Evolutionary conservation across 108 stramenopile species (phyloP).

Genomic region (Cyclotella choctawhatcheeana): DNA sequence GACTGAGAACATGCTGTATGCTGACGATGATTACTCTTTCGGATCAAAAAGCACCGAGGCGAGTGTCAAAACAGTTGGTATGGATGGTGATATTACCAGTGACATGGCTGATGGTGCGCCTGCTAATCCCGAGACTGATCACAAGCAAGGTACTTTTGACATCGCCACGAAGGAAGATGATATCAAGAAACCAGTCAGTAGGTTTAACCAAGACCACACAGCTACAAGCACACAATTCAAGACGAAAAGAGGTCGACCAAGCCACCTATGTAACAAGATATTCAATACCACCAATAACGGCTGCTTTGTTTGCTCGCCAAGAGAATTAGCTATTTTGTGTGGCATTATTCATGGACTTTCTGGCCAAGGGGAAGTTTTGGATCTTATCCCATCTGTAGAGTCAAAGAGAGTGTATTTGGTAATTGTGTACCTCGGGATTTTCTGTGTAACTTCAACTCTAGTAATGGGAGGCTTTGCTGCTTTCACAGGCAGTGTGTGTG

Average conservation of each 20-base stretch:
- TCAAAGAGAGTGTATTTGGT: conserved; percentile 51
- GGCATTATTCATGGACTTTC: conserved; percentile 72
- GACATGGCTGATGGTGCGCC: too few relatives aligned
- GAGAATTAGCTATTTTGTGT: conserved; percentile 40
- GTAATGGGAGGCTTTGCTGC: conserved; percentile 68
- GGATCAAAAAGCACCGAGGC: background rate
- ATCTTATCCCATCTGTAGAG: conserved; percentile 66
- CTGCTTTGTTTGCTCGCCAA: background rate
- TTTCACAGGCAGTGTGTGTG: conserved; percentile 38
- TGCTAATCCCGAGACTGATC: background rate
- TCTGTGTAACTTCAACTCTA: conserved; percentile 58
- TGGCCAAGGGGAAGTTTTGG: conserved; percentile 69
- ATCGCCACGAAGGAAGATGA: background rate
- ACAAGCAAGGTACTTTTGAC: too few relatives aligned
- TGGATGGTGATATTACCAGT: background rate
- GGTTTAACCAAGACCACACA: background rate
- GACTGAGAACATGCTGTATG: conserved; percentile 2
- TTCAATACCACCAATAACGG: background rate
- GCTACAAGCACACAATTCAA: too few relatives aligned
- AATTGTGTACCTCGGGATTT: conserved; percentile 54
- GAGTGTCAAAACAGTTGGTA: background rate
- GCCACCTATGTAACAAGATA: too few relatives aligned
- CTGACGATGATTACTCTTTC: conserved; percentile 5
- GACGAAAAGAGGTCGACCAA: too few relatives aligned
- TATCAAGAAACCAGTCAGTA: background rate